These are phyloP conservation scores for Aphanomyces cochlioides DNA, from an alignment of 352 stramenopile genomes.

Conservation along the genomic window DNA sequence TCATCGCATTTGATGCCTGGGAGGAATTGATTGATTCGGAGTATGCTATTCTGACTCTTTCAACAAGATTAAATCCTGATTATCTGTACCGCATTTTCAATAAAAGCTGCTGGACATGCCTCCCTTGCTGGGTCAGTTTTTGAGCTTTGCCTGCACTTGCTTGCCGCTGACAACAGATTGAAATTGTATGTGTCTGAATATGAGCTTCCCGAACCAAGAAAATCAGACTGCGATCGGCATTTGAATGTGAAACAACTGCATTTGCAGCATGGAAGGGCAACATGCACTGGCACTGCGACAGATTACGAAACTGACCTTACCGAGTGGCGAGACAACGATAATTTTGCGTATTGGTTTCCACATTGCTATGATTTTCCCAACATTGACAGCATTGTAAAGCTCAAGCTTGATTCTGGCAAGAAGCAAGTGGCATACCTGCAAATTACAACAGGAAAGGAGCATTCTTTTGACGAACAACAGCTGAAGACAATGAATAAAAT, in stretches of 20 bases:
- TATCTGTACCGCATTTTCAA: conserved; percentile 14
- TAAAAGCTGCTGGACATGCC: background rate
- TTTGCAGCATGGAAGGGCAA: background rate
- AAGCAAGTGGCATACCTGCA: conserved; percentile 35
- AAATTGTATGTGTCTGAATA: conserved; percentile 30
- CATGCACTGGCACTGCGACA: background rate
- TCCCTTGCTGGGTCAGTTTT: conserved; percentile 4
- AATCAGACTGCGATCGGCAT: background rate
- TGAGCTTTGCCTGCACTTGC: conserved; percentile 2
- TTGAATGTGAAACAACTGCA: conserved; percentile 2
- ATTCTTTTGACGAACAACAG: conserved; percentile 24
- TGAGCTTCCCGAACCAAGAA: background rate
- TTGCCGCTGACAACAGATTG: conserved; percentile 29
- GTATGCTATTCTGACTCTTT: conserved; percentile 13
- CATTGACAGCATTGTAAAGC: conserved; percentile 35
- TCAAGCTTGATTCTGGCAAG: background rate
- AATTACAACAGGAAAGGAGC: conserved; percentile 22
- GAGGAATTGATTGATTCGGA: conserved; percentile 11
- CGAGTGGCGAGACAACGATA: conserved; percentile 31
- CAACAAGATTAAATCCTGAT: background rate
- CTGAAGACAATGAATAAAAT: conserved; percentile 14
- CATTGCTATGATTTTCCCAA: conserved; percentile 34
- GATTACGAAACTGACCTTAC: conserved; percentile 26
- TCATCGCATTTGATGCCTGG: background rate
- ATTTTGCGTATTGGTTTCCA: conserved; percentile 34